Base-by-base conservation (phyloP, 2,329 filamentous ascomycete species). In the Teratosphaeriaceae sp. region DNA sequence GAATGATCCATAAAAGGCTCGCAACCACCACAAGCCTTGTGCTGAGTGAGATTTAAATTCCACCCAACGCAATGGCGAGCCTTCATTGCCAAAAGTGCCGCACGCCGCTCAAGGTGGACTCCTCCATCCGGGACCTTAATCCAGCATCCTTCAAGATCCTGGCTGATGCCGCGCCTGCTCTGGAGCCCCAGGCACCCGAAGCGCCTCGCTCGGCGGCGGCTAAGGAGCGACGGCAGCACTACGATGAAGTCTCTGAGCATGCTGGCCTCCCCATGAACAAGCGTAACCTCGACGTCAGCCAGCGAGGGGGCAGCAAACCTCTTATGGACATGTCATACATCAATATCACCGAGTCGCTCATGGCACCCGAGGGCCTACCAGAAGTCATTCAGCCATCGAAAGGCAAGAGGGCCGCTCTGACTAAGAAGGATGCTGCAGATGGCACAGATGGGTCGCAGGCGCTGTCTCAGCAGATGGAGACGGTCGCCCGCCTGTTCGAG, bases 21-120 rank as follows among this genome's bases (percentile, higher is more conserved):
- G n/a, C n/a, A n/a, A n/a, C n/a, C n/a, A n/a, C n/a, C n/a, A n/a
- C n/a, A n/a, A n/a, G n/a, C n/a, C n/a, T n/a, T n/a, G n/a, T n/a
- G n/a, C n/a, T n/a, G n/a, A n/a, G n/a, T n/a, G n/a, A n/a, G n/a
- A n/a, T n/a, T n/a, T n/a, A n/a, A n/a, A n/a, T n/a, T n/a, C n/a
- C n/a, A n/a, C n/a, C n/a, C n/a, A n/a, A n/a, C n/a, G n/a, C n/a
- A n/a, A 60, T 60, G 58, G 49, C 54, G 11, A 43, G 43, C 13
- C 43, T 96, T 80, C 85, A 87, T 67, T 98, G 92, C 68, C 94
- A 98, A 66, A 96, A 96, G 69, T 98, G 92, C 66, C 82, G 89
- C 51, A 83, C 85, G 46, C 86, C 88, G 27, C 74, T 98, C 53
- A 86, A 80, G 70, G 75, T 95, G 42, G 90, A 98, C 65, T 79